Evolutionary conservation across 352 stramenopile species (phyloP).

Genomic region (Globisporangium rhizosaccharum): DNA sequence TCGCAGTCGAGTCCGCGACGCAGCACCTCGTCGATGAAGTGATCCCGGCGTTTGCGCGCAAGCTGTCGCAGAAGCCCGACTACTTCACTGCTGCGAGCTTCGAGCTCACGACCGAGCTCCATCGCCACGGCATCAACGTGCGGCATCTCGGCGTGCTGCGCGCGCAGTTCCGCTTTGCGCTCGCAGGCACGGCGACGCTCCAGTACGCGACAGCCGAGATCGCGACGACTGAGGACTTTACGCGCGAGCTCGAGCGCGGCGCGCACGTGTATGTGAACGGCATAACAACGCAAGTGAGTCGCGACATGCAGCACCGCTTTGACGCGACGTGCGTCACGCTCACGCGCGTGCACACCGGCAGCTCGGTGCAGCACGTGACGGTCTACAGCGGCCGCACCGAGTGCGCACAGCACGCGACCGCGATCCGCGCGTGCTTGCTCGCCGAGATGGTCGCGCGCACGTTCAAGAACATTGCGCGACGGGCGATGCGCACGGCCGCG

Average conservation of each 20-base stretch:
- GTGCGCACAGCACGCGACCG: conserved; percentile 42
- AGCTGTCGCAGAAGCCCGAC: conserved; percentile 53
- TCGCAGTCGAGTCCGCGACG: conserved; percentile 68
- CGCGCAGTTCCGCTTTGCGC: conserved; percentile 63
- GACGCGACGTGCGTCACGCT: conserved; percentile 63
- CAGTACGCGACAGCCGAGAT: conserved; percentile 81
- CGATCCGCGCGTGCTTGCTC: conserved; percentile 63
- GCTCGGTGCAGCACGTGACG: conserved; percentile 67
- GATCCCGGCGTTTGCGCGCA: conserved; percentile 75
- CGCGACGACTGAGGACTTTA: conserved; percentile 77
- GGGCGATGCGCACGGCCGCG: conserved; percentile 50
- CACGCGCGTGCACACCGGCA: conserved; percentile 39
- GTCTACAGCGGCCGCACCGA: conserved; percentile 63
- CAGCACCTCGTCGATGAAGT: conserved; percentile 61
- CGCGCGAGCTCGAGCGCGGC: conserved; percentile 72
- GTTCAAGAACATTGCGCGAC: conserved; percentile 84
- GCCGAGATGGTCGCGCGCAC: conserved; percentile 85
- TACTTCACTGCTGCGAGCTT: conserved; percentile 55
- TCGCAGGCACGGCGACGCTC: conserved; percentile 72
- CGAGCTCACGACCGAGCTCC: conserved; percentile 74
- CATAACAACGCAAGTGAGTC: conserved; percentile 48
- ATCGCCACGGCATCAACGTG: conserved; percentile 88
- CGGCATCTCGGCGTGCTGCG: conserved; percentile 85
- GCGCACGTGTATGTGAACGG: conserved; percentile 49
- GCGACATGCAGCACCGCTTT: conserved; percentile 33